Evolutionary conservation across 768 basidiomycete genomes (phyloP).

Genomic region (Leccinum truebloodii): DNA sequence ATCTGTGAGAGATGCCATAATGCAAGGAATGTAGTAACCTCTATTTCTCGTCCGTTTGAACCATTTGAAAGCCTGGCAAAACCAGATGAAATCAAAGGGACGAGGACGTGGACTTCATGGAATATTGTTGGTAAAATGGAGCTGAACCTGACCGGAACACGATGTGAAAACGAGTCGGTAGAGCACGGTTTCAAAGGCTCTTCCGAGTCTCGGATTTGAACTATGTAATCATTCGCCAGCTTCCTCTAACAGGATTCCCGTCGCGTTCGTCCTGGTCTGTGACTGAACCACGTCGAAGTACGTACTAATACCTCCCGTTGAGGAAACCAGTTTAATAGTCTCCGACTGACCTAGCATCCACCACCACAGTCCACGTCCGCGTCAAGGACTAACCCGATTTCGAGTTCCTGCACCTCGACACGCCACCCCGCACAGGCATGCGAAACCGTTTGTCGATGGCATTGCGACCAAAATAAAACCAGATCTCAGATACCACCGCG

Average conservation of each 20-base stretch:
- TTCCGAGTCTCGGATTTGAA: not conserved
- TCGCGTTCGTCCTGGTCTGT: not conserved
- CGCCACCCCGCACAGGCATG: not conserved
- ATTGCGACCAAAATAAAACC: constrained; percentile 18
- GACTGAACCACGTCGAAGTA: constrained; percentile 17
- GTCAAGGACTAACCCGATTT: constrained; percentile 13
- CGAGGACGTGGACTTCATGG: no score
- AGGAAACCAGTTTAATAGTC: not conserved
- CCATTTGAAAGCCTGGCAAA: no score
- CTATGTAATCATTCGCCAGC: not conserved
- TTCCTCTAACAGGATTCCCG: not conserved
- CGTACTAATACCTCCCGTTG: not conserved
- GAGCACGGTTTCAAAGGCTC: no score
- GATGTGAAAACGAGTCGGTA: no score
- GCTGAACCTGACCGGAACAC: no score
- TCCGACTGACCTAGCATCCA: not conserved
- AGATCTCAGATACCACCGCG: constrained; percentile 28
- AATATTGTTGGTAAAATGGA: no score
- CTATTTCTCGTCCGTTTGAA: no score
- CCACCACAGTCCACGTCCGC: constrained; percentile 16
- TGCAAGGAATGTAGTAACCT: no score
- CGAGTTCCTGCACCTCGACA: constrained; percentile 19
- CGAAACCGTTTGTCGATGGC: constrained; percentile 19
- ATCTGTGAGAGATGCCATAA: no score
- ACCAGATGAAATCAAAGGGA: no score